Evolutionary conservation across 176 grass and related monocot species (phyloP).

Genomic region (Raddia guianensis): DNA sequence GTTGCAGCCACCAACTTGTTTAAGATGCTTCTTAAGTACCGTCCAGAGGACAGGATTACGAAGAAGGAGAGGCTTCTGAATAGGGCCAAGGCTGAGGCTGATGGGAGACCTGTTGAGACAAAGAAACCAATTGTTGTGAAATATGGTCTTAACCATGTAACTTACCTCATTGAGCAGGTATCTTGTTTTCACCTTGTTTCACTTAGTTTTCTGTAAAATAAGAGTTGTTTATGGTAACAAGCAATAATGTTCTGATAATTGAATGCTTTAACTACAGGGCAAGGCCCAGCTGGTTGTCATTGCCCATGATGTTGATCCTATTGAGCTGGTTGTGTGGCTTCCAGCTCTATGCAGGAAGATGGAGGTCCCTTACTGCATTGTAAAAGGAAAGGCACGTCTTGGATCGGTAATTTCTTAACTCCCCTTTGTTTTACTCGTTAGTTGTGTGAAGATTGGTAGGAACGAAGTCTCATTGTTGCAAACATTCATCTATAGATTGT

Average conservation of each 20-base stretch:
- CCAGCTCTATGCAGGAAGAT: conserved; percentile 80
- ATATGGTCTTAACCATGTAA: conserved; percentile 83
- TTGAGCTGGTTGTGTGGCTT: conserved; percentile 80
- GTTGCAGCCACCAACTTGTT: conserved; percentile 64
- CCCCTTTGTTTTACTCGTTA: not conserved
- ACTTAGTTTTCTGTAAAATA: not conserved
- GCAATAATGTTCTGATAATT: not conserved
- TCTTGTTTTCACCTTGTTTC: not conserved
- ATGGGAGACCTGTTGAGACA: conserved; percentile 61
- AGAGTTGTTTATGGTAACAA: not conserved
- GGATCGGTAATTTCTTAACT: not conserved
- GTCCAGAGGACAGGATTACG: conserved; percentile 63
- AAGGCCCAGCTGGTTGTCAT: conserved; percentile 78
- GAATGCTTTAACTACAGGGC: conserved; percentile 37
- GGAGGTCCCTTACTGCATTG: conserved; percentile 79
- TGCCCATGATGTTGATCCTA: conserved; percentile 72
- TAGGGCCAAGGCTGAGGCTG: conserved; percentile 67
- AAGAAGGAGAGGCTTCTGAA: conserved; percentile 76
- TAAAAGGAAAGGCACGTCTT: conserved; percentile 74
- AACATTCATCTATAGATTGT: conserved; percentile 45
- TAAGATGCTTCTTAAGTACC: conserved; percentile 81
- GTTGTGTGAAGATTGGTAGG: not conserved
- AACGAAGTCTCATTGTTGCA: not conserved
- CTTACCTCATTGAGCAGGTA: conserved; percentile 83
- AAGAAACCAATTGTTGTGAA: conserved; percentile 85